Conservation (phyloP, 257 asterid genomes). For the Solanum gracilifrons region DNA sequence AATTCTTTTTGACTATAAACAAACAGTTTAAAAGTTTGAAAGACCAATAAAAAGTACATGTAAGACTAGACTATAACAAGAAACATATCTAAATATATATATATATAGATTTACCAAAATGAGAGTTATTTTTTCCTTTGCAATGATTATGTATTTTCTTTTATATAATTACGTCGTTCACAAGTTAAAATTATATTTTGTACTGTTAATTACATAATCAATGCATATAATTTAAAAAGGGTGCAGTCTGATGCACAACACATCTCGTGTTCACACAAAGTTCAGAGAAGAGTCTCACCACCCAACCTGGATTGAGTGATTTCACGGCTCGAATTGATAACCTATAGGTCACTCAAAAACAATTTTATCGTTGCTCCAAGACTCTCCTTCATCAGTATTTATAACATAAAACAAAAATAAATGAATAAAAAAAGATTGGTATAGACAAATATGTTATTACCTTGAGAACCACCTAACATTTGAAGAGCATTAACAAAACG, state of each 20-base stretch:
- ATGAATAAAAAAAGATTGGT: too few relatives aligned
- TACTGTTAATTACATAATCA: neutral
- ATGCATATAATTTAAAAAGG: neutral
- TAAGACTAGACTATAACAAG: neutral
- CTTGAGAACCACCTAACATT: constrained; percentile 98
- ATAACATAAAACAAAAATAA: neutral
- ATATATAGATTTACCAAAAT: neutral
- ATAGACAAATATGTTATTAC: constrained; percentile 26
- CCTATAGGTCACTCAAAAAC: neutral
- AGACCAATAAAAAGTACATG: neutral
- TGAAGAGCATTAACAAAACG: constrained; percentile 95
- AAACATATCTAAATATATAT: neutral
- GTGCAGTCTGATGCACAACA: neutral
- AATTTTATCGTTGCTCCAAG: neutral
- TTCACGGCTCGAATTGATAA: neutral
- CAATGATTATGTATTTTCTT: neutral
- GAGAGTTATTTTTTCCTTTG: neutral
- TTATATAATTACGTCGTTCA: neutral
- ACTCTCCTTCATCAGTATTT: neutral
- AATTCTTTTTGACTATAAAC: neutral
- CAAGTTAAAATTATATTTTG: neutral
- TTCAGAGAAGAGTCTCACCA: neutral
- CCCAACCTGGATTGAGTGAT: neutral
- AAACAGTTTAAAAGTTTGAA: neutral
- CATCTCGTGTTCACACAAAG: neutral